Evolutionary conservation across 805 yeast genomes (phyloP).

Genomic region (Maudiozyma saulgeensis): DNA sequence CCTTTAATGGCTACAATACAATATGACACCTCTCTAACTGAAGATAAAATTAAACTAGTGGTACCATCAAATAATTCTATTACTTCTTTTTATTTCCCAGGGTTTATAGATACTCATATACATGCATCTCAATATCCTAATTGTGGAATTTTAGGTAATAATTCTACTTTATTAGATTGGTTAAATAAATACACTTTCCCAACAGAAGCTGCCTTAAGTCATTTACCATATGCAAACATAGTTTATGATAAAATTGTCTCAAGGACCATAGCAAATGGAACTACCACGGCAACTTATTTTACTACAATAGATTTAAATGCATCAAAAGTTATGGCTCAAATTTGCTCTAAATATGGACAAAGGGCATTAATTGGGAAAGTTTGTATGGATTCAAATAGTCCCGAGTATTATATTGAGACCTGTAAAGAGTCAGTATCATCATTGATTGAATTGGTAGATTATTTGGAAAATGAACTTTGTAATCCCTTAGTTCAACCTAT

Average conservation of each 20-base stretch:
- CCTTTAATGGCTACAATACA: slow-evolving; percentile 23
- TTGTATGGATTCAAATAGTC: slow-evolving; percentile 83
- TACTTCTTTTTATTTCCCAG: slow-evolving; percentile 48
- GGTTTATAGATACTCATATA: slow-evolving; percentile 73
- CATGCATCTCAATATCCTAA: slow-evolving; percentile 84
- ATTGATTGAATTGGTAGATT: slow-evolving; percentile 48
- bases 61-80: neutral
- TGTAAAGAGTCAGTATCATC: slow-evolving; percentile 43
- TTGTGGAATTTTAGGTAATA: slow-evolving; percentile 66
- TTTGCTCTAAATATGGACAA: slow-evolving; percentile 61
- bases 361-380: slow-evolving; percentile 88
- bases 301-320: slow-evolving; percentile 79
- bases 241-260: slow-evolving; percentile 62
- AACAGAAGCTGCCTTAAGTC: slow-evolving; percentile 58
- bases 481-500: slow-evolving; percentile 57
- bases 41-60: neutral
- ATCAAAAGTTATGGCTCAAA: slow-evolving; percentile 65
- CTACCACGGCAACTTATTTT: slow-evolving; percentile 86
- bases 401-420: slow-evolving; percentile 58
- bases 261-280: slow-evolving; percentile 68
- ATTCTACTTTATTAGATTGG: slow-evolving; percentile 84
- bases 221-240: slow-evolving; percentile 42
- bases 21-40: slow-evolving; percentile 9
- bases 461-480: slow-evolving; percentile 45
- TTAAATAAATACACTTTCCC: slow-evolving; percentile 81